Evolutionary conservation across 2,329 filamentous ascomycete genomes (phyloP).

Genomic region (Aspergillus glaucus): DNA sequence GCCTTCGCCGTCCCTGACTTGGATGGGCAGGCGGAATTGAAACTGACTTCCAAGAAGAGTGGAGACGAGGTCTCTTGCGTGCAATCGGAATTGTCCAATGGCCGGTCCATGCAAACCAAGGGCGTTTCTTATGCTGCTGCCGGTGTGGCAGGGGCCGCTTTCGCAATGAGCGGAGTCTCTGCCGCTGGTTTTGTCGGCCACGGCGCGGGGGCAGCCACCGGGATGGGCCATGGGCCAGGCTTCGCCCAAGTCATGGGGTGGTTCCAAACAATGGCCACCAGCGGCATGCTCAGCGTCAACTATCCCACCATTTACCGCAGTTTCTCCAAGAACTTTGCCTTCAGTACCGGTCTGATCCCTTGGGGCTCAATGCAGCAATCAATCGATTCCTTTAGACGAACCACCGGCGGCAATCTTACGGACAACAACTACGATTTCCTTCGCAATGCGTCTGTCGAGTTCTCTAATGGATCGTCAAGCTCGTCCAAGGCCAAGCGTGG

Average conservation of each 20-base stretch:
- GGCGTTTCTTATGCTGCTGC: constrained; percentile 79
- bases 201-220: constrained; percentile 54
- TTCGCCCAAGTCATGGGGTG: constrained; percentile 80
- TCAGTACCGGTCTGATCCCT: constrained; percentile 76
- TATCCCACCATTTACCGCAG: constrained; percentile 83
- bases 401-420: constrained; percentile 82
- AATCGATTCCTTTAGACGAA: constrained; percentile 76
- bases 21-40: constrained; percentile 72
- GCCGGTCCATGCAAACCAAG: constrained; percentile 69
- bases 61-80: constrained; percentile 71
- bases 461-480: constrained; percentile 53
- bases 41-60: constrained; percentile 59
- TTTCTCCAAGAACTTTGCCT: constrained; percentile 89
- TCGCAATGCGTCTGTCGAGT: constrained; percentile 68
- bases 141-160: constrained; percentile 76
- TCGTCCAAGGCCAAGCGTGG: constrained; percentile 51
- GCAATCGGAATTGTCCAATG: constrained; percentile 73
- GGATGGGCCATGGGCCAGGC: constrained; percentile 56
- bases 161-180: constrained; percentile 65
- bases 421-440: constrained; percentile 70
- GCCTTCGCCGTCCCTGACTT: constrained; percentile 90
- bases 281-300: constrained; percentile 88
- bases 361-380: constrained; percentile 73
- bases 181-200: constrained; percentile 58
- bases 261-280: constrained; percentile 92